Evolutionary conservation across 805 yeast genomes (phyloP), one percentile per base, ranked within the genome.

Genomic region (Teunomyces barrocoloradensis): DNA sequence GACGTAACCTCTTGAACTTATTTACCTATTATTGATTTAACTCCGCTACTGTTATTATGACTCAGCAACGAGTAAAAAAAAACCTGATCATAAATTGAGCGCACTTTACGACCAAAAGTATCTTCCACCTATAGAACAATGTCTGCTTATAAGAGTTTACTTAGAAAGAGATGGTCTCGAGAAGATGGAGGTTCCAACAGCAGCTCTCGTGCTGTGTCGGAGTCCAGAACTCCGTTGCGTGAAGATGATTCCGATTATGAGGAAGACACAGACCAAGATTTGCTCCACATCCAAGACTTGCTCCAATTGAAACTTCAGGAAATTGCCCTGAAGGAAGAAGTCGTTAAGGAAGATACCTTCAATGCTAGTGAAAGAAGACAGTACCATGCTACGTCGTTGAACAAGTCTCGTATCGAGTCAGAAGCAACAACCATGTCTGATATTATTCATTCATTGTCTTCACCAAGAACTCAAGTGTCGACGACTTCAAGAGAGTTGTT

Each of bases 401-500:
- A 69, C 49, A 64, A 60, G 53, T 54, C 62, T 11, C 51, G 72
- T 30, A 71, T 72, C 45, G 68, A 68, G 42, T 63, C 71, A 0
- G 65, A 64, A 39, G 48, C 63, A 15, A 65, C 72, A 7, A 60
- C 77, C 2, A 69, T 78, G 21, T 68, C 65, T 29, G 81, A 79
- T 42, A 69, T 80, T 28, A 69, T 80, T 5, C 48, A 57, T 9
- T 72, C 81, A 0, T 65, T 79, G 51, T 59, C 61, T 2, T 58
- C 61, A 33, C 61, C 78, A 0, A 56, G 83, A 47, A 64, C 73
- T 13, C 74, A 71, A 47, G 77, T 80, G 3, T 71, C 78, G 30
- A 64, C 79, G 0, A 65, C 60, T 30, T 72, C 79, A 6, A 60
- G 83, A 47, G 82, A 79, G 53, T 53, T 77, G 50, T 64, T 80